Percentiles rank a stretch among this genome's conserved stretches.
phyloP scores from a whole-genome alignment of 768 basidiomycete genomes.

The Rickenella mellea region DNA sequence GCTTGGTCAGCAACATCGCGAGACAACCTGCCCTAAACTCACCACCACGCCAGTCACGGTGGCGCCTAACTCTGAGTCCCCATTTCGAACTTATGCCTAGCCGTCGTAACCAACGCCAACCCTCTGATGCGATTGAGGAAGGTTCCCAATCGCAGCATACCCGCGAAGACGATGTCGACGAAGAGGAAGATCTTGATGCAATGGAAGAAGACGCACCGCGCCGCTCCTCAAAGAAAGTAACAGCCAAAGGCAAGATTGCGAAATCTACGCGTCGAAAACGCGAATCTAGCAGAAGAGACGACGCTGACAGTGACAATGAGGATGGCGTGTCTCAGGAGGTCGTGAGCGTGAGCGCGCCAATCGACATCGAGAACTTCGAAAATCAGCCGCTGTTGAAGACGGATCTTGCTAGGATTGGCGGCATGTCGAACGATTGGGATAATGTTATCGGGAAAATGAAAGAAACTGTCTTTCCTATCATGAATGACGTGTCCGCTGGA shows the following conservation, averaged over 20 bases:
- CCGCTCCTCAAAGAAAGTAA: background rate
- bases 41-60: background rate
- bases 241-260: background rate
- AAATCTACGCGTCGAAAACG: background rate
- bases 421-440: background rate
- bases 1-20: no score
- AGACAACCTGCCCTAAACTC: background rate
- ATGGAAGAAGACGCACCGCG: background rate
- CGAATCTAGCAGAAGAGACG: background rate
- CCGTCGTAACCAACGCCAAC: background rate
- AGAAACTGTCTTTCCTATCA: constrained; percentile 50
- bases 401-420: background rate
- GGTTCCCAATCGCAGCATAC: background rate
- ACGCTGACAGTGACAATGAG: background rate
- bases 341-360: constrained; percentile 11
- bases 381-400: constrained; percentile 47
- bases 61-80: no score
- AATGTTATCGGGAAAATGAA: constrained; percentile 42
- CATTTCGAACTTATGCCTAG: no score
- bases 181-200: background rate
- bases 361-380: constrained; percentile 51
- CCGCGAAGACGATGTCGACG: background rate
- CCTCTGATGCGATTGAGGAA: background rate
- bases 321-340: background rate
- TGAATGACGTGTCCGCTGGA: constrained; percentile 26